Evolutionary conservation across 805 yeast genomes (phyloP), one percentile per base, ranked within the genome.

Genomic region (Metschnikowia lochheadii): DNA sequence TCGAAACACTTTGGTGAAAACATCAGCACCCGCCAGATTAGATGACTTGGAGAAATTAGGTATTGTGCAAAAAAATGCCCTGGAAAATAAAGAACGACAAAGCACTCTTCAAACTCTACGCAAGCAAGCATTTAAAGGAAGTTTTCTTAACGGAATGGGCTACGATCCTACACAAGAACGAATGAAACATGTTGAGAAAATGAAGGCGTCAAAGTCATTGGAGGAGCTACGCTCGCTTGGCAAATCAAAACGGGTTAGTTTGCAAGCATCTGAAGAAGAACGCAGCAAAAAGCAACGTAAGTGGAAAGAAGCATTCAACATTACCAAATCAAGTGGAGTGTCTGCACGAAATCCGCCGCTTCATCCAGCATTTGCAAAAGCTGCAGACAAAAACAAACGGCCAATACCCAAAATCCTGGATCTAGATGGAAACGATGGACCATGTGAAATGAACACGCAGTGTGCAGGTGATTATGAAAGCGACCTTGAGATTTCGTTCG

Each of bases 161-260:
- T 80, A 76, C 56, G 83, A 80, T 61, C 84, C 84, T 2, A 75
- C 80, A 14, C 49, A 43, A 26, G 53, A 44, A 17, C 37, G 44
- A 32, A 31, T 34, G 42, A 38, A 44, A 21, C 40, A 47, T 29
- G 31, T 38, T 26, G 43, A 48, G 32, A 39, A 43, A 15, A 35
- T 50, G 8, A 34, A 49, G 34, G 45, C 49, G 29, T 51, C 56
- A 31, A 41, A 41, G 36, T 48, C 59, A 3, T 46, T 58, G 29
- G 48, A 54, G 29, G 62, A 58, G 41, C 46, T 58, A 29, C 51
- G 54, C 8, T 21, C 40, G 5, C 45, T 58, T 5, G 50, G 58
- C 44, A 52, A 46, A 35, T 37, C 43, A 40, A 58, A 57, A 26
- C 40, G 40, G 10, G 55, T 52, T 23, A 53, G 58, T 37, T 51